Base-by-base conservation (phyloP, 805 yeast species). In the Torulaspora delbrueckii region DNA sequence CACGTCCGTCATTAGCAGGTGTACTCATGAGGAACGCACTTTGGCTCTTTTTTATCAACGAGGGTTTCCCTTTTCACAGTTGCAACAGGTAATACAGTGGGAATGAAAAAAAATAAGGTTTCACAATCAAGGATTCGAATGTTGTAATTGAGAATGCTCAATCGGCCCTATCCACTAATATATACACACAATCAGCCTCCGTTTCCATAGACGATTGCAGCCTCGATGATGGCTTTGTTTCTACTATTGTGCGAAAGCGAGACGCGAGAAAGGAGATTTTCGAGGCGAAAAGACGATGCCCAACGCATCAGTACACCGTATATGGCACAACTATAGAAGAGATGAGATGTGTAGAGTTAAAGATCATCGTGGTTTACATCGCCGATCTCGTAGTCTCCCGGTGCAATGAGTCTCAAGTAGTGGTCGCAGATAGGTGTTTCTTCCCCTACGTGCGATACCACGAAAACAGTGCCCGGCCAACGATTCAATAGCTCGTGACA, bases 351-450 rank as follows among this genome's bases (percentile, higher is more conserved):
- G 5, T 30, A 31, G 24, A 14, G n/a, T 34, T n/a, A 24, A 4
- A 7, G 18, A 30, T 16, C 31, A n/a, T 31, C 37, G 7, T 23
- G 43, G 31, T 14, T 38, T 10, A 49, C 44, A 10, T 48, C 36
- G 0, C 65, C 69, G 7, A 65, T 53, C 39, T 62, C 65, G 46
- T 66, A 67, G 36, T 65, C 53, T 2, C 74, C 74, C 7, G 73
- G 74, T 0, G 56, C 56, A 2, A 63, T 41, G 22, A 70, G 52
- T 46, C 55, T 55, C 18, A 71, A 42, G 43, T 51, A 70, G 35
- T 74, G 72, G 40, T 86, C 82, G 56, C 89, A 84, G 3, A 64
- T 58, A 0, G 96, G 91, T 8, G 91, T 76, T 61, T 91, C 99
- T 62, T 82, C 77, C 3, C 54, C 58, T 24, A 88, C 75, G 63